Evolutionary conservation across 495 filamentous ascomycete genomes (phyloP).

Genomic region (Apiosordaria backusii): DNA sequence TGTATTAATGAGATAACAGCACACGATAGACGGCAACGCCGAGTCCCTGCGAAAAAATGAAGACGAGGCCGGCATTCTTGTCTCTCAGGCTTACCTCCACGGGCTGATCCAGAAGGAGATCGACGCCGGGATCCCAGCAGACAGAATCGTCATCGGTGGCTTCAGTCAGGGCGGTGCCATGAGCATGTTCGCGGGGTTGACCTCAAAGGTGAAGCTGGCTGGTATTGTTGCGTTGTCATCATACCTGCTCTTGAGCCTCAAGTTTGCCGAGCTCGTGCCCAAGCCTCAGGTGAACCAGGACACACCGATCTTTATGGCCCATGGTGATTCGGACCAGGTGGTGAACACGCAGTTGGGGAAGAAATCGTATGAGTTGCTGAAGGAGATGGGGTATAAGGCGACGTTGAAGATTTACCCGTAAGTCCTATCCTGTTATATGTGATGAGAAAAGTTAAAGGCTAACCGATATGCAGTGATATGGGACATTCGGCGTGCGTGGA

Average conservation of each 20-base stretch:
- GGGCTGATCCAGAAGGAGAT: conserved; percentile 77
- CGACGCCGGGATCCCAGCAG: conserved; percentile 73
- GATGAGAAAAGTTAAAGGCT: conserved; percentile 3
- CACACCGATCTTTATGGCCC: conserved; percentile 84
- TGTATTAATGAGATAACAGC: conserved; percentile 12
- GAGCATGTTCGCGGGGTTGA: conserved; percentile 62
- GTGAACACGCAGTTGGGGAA: conserved; percentile 67
- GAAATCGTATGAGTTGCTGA: conserved; percentile 58
- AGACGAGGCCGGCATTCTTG: conserved; percentile 78
- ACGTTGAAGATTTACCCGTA: conserved; percentile 73
- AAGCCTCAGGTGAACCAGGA: conserved; percentile 66
- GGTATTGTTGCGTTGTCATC: conserved; percentile 84
- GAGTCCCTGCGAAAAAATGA: conserved; percentile 48
- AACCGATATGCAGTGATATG: conserved; percentile 50
- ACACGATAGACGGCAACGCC: conserved; percentile 39
- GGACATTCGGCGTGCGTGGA: conserved; percentile 70
- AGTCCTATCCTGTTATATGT: conserved; percentile 31
- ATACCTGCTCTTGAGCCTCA: conserved; percentile 73
- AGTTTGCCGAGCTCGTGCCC: conserved; percentile 62
- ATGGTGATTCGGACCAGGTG: conserved; percentile 70
- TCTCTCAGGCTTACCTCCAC: conserved; percentile 72
- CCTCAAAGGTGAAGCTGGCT: conserved; percentile 68
- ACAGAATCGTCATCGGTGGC: conserved; percentile 77
- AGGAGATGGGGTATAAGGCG: conserved; percentile 64
- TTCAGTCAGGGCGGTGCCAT: conserved; percentile 58